A percentile compares a stretch with the other conserved stretches of the same genome.
These are phyloP conservation scores for Tilletia horrida DNA, from an alignment of 1,284 basidiomycete species.

Conservation along the genomic window DNA sequence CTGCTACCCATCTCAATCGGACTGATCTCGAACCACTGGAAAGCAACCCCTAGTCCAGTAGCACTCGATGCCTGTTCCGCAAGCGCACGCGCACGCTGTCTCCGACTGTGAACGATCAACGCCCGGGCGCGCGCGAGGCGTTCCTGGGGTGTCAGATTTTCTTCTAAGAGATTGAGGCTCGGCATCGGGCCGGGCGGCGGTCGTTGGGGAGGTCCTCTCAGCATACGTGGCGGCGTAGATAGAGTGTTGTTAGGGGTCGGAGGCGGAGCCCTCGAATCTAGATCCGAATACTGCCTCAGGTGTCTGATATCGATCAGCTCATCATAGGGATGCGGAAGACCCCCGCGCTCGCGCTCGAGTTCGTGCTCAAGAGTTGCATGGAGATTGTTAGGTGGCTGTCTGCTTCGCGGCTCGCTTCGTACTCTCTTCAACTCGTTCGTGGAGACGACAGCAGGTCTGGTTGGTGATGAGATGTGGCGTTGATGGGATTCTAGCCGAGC, in stretches of 20 bases:
- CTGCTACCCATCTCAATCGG: constrained; percentile 53
- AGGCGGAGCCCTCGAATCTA: too few species aligned
- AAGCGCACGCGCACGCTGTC: not conserved
- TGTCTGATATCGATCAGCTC: constrained; percentile 4
- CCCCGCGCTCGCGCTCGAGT: constrained; percentile 3
- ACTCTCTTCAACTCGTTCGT: not conserved
- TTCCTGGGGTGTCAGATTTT: constrained; percentile 10
- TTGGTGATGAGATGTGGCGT: not conserved
- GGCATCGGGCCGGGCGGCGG: too few species aligned
- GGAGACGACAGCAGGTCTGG: not conserved
- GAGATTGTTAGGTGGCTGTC: not conserved
- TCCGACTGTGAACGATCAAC: constrained; percentile 5
- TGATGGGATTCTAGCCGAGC: not conserved
- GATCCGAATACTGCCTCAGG: too few species aligned
- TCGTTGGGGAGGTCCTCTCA: not conserved
- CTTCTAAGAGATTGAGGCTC: not conserved
- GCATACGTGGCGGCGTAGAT: not conserved
- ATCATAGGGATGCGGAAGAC: constrained; percentile 8
- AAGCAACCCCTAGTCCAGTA: constrained; percentile 19
- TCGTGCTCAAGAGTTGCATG: not conserved
- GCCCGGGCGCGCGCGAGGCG: not conserved
- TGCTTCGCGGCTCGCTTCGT: not conserved
- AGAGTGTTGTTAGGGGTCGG: not conserved
- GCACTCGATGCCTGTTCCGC: constrained; percentile 14
- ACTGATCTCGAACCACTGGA: constrained; percentile 55